phyloP scores from a whole-genome alignment of 2,329 filamentous ascomycete genomes.

The Cladophialophora yegresii region DNA sequence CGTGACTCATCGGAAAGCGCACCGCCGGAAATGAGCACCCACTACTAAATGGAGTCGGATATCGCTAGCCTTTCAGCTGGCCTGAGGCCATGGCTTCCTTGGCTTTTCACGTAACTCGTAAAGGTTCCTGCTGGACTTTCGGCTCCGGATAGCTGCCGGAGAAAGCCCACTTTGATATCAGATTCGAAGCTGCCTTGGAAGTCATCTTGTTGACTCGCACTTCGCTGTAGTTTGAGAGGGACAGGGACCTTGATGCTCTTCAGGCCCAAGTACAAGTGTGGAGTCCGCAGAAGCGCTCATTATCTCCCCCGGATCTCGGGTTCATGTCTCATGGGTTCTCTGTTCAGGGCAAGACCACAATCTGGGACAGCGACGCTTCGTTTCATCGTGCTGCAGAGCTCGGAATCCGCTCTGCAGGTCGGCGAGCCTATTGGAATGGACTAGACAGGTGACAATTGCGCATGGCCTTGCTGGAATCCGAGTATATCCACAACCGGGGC shows the following conservation, averaged over 20 bases:
- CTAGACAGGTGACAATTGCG: neutral
- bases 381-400: neutral
- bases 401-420: neutral
- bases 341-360: neutral
- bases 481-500: neutral
- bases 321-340: neutral
- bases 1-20: neutral
- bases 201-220: neutral
- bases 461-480: neutral
- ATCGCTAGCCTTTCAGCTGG: neutral
- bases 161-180: neutral
- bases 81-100: neutral
- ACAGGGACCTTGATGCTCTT: neutral
- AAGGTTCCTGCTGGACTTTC: neutral
- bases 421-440: neutral
- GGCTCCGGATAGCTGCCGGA: neutral
- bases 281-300: neutral
- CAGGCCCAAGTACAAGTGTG: neutral
- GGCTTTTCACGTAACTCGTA: neutral
- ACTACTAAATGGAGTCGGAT: neutral
- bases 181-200: neutral
- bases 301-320: slow-evolving; percentile 8
- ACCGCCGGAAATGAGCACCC: neutral
- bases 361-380: neutral
- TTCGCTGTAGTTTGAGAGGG: neutral